Base-by-base conservation (phyloP, 768 basidiomycete genomes). In the Tephrocybe sp. region DNA sequence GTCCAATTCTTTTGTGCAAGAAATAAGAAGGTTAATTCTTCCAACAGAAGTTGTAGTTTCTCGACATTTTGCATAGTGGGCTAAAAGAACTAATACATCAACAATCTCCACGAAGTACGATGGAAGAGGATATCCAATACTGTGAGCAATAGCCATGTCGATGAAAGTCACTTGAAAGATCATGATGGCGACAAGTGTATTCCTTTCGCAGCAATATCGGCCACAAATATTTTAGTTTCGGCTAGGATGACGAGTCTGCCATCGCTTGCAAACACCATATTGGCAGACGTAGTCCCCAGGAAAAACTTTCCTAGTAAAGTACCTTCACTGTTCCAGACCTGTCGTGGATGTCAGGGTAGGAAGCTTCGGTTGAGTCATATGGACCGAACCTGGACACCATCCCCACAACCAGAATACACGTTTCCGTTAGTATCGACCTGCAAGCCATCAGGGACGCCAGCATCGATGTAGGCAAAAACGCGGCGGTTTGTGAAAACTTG, bases 391-490 rank as follows among this genome's bases (percentile, higher is more conserved):
- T 87, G 79, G 0, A 80, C 76, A 34, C 86, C 87, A 50, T 89
- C 87, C n/a, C 80, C 85, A 49, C 79, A 80, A 1, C 82, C 83
- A 0, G 82, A 70, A 60, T 81, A 89, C 0, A 89, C 77, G 54
- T 89, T 88, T 0, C 84, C 84, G 0, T 73, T 63, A 4, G 68
- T 68, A 58, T 90, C 88, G 1, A 85, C 71, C 58, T 84, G 80
- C 9, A 88, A 65, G 10, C 87, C 87, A 52, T 89, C 86, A 5
- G 85, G 79, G 26, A 83, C 66, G 1, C 85, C 87, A 17, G 83
- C 72, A 52, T 88, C 87, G 7, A 69, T 60, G 55, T 80, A 87
- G 0, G 86, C 85, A 55, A 89, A 85, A 12, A 87, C 74, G 4
- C 85, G 77, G 19, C 84, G 76, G 60, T 87, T 82, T 40, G 43